These are phyloP conservation scores for Trichoderma sp. DNA, from an alignment of 2,329 filamentous ascomycete genomes.

Conservation along the genomic window DNA sequence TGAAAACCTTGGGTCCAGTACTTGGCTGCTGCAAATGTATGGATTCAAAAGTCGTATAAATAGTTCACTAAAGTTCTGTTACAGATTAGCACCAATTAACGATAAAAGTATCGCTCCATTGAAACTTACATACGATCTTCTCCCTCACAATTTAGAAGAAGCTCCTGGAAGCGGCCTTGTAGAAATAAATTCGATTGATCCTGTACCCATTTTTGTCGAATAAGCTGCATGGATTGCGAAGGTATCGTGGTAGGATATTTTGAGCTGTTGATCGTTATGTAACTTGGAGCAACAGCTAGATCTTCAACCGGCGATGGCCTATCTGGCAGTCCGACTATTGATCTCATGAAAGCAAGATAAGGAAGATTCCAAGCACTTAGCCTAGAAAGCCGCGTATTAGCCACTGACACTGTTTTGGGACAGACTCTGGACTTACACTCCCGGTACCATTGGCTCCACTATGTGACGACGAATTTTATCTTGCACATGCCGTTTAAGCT, in stretches of 20 bases:
- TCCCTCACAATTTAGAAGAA: background rate
- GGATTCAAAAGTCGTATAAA: background rate
- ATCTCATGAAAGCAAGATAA: background rate
- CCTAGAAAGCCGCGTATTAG: background rate
- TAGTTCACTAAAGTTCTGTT: background rate
- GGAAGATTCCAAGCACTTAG: conserved; percentile 5
- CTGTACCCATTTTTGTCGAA: background rate
- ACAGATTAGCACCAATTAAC: background rate
- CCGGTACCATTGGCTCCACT: background rate
- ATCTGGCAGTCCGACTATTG: background rate
- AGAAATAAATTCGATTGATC: background rate
- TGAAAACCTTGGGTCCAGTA: background rate
- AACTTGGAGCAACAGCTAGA: background rate
- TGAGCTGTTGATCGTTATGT: background rate
- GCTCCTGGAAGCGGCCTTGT: background rate
- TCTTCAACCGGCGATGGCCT: background rate
- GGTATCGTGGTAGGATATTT: background rate
- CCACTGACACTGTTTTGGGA: background rate
- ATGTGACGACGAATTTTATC: background rate
- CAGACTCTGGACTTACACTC: background rate
- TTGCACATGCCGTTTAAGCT: background rate
- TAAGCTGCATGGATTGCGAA: background rate
- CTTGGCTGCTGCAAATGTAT: background rate
- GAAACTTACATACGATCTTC: background rate
- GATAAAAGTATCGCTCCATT: background rate